A percentile compares a stretch with the other conserved stretches of the same genome.
phyloP scores from a whole-genome alignment of 2,329 filamentous ascomycete species.

The Pseudogymnoascus sp. region DNA sequence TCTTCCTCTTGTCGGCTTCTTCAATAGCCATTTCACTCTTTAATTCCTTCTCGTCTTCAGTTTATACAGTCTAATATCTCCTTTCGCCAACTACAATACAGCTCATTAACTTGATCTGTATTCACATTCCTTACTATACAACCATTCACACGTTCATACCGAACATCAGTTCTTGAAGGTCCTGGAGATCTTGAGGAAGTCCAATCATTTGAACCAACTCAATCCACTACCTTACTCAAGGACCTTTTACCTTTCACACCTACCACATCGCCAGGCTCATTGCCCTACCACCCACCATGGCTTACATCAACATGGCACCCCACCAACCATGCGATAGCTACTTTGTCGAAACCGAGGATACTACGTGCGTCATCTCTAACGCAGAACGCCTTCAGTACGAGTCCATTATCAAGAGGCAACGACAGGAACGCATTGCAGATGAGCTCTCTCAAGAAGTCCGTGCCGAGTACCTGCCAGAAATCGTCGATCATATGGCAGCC shows the following conservation, averaged over 20 bases:
- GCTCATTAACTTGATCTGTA: conserved; percentile 19
- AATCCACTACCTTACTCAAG: conserved; percentile 7
- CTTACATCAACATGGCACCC: conserved; percentile 22
- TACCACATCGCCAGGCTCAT: conserved; percentile 9
- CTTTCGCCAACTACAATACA: conserved; percentile 21
- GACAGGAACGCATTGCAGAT: conserved; percentile 79
- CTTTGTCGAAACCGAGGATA: conserved; percentile 55
- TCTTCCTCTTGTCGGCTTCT: conserved; percentile 16
- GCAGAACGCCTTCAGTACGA: conserved; percentile 57
- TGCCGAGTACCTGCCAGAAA: conserved; percentile 89
- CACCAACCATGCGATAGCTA: conserved; percentile 56
- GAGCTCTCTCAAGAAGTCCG: conserved; percentile 78
- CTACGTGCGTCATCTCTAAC: conserved; percentile 21
- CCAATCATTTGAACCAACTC: conserved; percentile 19
- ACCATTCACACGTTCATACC: conserved; percentile 18
- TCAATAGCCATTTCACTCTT: conserved; percentile 26
- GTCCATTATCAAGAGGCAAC: conserved; percentile 69
- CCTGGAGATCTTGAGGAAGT: conserved; percentile 29
- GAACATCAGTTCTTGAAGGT: conserved; percentile 27
- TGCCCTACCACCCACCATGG: conserved; percentile 8
- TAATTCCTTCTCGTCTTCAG: conserved; percentile 20
- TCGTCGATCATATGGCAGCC: conserved; percentile 85
- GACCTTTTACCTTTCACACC: conserved; percentile 9
- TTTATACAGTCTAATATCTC: conserved; percentile 26
- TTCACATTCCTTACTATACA: conserved; percentile 22